Evolutionary conservation across 108 stramenopile species (phyloP).

Genomic region (Cylindrotheca fusiformis): DNA sequence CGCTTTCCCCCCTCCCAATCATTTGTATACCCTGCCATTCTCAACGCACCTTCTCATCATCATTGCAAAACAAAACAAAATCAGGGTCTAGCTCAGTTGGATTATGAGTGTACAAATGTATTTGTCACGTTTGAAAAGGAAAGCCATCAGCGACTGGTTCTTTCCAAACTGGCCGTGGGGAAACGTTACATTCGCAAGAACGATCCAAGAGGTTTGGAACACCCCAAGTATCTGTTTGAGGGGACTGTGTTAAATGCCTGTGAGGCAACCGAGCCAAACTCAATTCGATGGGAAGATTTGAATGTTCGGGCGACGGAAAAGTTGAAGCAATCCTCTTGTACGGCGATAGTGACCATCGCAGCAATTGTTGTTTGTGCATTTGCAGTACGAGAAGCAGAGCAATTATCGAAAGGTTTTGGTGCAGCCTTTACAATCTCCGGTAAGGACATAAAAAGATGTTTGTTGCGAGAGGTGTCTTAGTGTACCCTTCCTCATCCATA

Average conservation of each 20-base stretch:
- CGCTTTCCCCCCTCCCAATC: too few species aligned
- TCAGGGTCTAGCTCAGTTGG: conserved; percentile 64
- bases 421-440: conserved; percentile 15
- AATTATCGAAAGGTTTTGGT: conserved; percentile 3
- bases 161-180: conserved; percentile 61
- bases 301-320: conserved; percentile 42
- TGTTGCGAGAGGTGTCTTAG: not conserved
- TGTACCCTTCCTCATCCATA: not conserved
- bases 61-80: too few species aligned
- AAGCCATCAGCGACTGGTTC: conserved; percentile 63
- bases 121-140: conserved; percentile 90
- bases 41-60: too few species aligned
- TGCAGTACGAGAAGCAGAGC: conserved; percentile 8
- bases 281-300: conserved; percentile 80
- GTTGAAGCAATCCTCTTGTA: conserved; percentile 36
- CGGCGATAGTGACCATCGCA: conserved; percentile 1
- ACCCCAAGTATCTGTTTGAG: conserved; percentile 30
- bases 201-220: conserved; percentile 9
- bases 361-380: conserved; percentile 7
- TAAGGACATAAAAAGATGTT: conserved; percentile 2
- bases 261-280: conserved; percentile 60
- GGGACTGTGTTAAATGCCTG: conserved; percentile 47
- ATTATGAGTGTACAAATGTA: conserved; percentile 74
- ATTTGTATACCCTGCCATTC: too few species aligned
- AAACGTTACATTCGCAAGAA: conserved; percentile 27